Evolutionary conservation across 1,284 basidiomycete genomes (phyloP).

Genomic region (Rhodotorula sp.): DNA sequence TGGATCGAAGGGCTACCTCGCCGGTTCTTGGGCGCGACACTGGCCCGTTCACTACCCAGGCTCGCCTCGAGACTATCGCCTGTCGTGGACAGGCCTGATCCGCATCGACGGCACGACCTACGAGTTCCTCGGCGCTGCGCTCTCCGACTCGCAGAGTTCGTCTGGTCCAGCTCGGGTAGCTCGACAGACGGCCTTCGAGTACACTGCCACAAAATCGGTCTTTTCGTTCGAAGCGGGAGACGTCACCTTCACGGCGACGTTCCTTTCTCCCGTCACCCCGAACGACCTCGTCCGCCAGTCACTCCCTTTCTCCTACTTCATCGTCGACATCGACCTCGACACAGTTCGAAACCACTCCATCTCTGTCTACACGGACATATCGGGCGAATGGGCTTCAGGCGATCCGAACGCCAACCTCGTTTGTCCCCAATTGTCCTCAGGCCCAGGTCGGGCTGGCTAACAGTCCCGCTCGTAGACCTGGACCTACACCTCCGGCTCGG

Average conservation of each 20-base stretch:
- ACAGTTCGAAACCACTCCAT: conserved; percentile 16
- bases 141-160: neutral
- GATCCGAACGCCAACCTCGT: conserved; percentile 33
- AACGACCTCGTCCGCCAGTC: conserved; percentile 36
- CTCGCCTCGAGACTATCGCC: conserved; percentile 10
- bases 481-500: conserved; percentile 23
- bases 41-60: conserved; percentile 39
- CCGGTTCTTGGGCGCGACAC: conserved; percentile 37
- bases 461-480: conserved; percentile 14
- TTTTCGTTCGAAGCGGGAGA: conserved; percentile 27
- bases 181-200: conserved; percentile 18
- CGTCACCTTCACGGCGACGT: conserved; percentile 32
- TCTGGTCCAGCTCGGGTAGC: neutral
- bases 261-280: conserved; percentile 38
- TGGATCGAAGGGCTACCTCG: conserved; percentile 30
- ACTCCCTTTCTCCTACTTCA: conserved; percentile 38
- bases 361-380: conserved; percentile 40
- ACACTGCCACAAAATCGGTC: conserved; percentile 31
- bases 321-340: conserved; percentile 20
- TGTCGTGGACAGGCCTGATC: conserved; percentile 40
- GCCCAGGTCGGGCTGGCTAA: neutral
- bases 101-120: conserved; percentile 35
- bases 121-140: conserved; percentile 38
- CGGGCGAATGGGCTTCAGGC: conserved; percentile 39
- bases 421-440: conserved; percentile 5